These are phyloP conservation scores for Fusarium sp. DNA, from an alignment of 2,329 filamentous ascomycete species.

Conservation along the genomic window DNA sequence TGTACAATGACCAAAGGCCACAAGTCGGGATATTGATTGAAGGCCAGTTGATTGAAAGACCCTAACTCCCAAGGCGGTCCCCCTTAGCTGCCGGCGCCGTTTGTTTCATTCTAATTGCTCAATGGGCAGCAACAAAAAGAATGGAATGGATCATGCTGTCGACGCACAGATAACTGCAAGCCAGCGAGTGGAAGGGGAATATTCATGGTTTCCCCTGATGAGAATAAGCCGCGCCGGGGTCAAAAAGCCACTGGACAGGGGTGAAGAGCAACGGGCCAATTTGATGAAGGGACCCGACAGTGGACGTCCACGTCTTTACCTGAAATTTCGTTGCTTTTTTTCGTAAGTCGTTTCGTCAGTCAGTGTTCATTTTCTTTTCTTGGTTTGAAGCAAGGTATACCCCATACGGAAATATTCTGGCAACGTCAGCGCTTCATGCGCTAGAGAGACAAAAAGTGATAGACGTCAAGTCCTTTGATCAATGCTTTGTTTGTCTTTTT, in stretches of 20 bases:
- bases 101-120: conserved; percentile 44
- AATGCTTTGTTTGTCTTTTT: conserved; percentile 7
- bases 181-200: conserved; percentile 26
- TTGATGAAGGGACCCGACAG: conserved; percentile 9
- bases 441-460: neutral
- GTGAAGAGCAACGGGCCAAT: neutral
- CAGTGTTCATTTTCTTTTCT: neutral
- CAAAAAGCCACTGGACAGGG: conserved; percentile 19
- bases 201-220: conserved; percentile 29
- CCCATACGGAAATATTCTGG: neutral
- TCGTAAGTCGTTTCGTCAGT: neutral
- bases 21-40: conserved; percentile 2
- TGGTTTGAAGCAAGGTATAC: neutral
- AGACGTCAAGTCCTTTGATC: neutral
- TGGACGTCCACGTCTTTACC: neutral
- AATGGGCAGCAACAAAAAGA: conserved; percentile 20
- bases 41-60: neutral
- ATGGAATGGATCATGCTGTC: conserved; percentile 22
- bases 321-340: conserved; percentile 35
- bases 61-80: neutral
- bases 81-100: conserved; percentile 37
- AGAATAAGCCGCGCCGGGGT: conserved; percentile 27
- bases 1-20: conserved; percentile 26
- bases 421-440: conserved; percentile 1
- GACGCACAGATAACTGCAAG: conserved; percentile 33